These are phyloP conservation scores for Fusarium sp. DNA, from an alignment of 2,329 filamentous ascomycete genomes.

Conservation along the genomic window DNA sequence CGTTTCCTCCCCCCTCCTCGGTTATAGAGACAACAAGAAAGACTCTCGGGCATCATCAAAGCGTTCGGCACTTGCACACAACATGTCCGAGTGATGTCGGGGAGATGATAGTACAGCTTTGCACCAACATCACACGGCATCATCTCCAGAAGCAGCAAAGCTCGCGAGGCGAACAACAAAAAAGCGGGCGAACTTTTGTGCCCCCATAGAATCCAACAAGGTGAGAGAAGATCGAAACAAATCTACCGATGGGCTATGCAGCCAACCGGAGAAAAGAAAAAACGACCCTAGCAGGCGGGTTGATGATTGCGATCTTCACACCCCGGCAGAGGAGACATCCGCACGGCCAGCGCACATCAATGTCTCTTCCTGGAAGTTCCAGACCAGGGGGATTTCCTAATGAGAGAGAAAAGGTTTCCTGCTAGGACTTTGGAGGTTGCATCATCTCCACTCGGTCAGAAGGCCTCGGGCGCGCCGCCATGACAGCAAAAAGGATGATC, in stretches of 20 bases:
- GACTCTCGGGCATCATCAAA: background rate
- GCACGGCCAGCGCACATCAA: constrained; percentile 5
- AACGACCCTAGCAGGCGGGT: constrained; percentile 18
- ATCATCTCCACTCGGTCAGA: constrained; percentile 12
- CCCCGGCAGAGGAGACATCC: constrained; percentile 22
- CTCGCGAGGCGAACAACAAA: background rate
- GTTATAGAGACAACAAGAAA: background rate
- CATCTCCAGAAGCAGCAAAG: constrained; percentile 6
- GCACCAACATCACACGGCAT: background rate
- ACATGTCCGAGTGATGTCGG: background rate
- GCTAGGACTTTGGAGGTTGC: background rate
- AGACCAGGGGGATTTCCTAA: background rate
- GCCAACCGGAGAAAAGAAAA: constrained; percentile 30
- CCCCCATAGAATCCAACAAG: background rate
- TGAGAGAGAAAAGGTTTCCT: background rate
- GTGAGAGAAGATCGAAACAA: background rate
- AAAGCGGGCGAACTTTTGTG: background rate
- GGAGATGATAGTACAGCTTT: background rate
- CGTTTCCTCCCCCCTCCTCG: background rate
- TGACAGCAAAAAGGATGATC: background rate
- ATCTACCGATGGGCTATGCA: background rate
- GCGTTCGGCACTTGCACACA: background rate
- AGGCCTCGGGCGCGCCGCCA: background rate
- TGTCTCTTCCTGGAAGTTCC: constrained; percentile 16
- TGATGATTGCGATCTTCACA: constrained; percentile 40